phyloP scores from a whole-genome alignment of 164 flowering plant species.

The Buxus sempervirens region DNA sequence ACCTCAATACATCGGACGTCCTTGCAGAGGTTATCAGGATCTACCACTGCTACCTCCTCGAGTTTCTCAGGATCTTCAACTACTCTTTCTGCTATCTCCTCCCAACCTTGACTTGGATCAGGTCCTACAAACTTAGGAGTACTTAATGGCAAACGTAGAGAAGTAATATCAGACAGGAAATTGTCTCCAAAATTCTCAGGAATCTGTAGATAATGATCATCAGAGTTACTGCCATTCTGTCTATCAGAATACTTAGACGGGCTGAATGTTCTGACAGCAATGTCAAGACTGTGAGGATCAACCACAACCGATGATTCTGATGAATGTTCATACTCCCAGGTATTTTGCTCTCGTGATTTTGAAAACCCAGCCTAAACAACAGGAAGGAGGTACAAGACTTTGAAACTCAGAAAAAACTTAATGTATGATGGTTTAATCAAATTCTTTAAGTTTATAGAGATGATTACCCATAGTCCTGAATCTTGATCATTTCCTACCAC shows the following conservation, averaged over 20 bases:
- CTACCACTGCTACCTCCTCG: slow-evolving; percentile 32
- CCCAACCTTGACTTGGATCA: slow-evolving; percentile 43
- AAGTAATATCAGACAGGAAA: slow-evolving; percentile 33
- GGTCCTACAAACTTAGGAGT: slow-evolving; percentile 36
- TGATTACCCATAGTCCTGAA: slow-evolving; percentile 43
- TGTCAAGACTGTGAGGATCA: slow-evolving; percentile 27
- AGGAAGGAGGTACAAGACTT: slow-evolving; percentile 3
- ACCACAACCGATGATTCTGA: slow-evolving; percentile 32
- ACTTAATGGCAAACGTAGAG: slow-evolving; percentile 22
- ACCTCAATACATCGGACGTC: slow-evolving; percentile 64
- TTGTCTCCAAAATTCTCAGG: slow-evolving; percentile 36
- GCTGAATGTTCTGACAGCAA: slow-evolving; percentile 19
- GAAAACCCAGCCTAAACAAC: slow-evolving; percentile 25
- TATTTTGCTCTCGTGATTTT: slow-evolving; percentile 16
- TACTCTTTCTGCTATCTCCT: slow-evolving; percentile 24
- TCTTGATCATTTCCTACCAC: slow-evolving; percentile 46
- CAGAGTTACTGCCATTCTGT: slow-evolving; percentile 11
- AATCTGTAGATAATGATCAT: slow-evolving; percentile 14
- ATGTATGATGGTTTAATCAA: not conserved
- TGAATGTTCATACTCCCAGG: slow-evolving; percentile 35
- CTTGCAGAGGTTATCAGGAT: slow-evolving; percentile 52
- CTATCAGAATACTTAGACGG: slow-evolving; percentile 20
- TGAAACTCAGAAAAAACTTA: not conserved
- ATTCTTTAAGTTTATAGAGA: not conserved
- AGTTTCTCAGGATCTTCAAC: slow-evolving; percentile 39